phyloP scores from a whole-genome alignment of 2,329 filamentous ascomycete species.

The Dryadomyces quercus-mongolicae region DNA sequence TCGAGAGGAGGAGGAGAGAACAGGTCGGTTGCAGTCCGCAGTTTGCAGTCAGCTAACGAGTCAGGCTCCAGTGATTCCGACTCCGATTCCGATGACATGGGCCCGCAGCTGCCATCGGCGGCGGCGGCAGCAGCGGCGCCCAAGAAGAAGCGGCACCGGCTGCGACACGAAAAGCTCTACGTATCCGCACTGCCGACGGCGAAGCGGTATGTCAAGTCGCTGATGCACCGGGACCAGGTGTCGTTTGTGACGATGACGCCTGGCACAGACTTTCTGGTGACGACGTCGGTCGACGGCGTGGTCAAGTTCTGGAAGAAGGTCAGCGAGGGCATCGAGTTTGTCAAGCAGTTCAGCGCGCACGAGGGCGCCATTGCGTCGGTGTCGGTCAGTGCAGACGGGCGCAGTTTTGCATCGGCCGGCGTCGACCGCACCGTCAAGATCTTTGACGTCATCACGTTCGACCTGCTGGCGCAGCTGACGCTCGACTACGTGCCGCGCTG shows the following conservation, averaged over 20 bases:
- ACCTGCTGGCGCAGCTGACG: slow-evolving; percentile 72
- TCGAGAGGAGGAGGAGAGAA: not conserved
- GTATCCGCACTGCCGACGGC: slow-evolving; percentile 77
- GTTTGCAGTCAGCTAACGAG: not conserved
- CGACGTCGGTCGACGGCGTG: slow-evolving; percentile 84
- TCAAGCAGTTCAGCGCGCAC: slow-evolving; percentile 95
- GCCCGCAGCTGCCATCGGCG: slow-evolving; percentile 74
- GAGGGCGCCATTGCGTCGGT: slow-evolving; percentile 72
- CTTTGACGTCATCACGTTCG: slow-evolving; percentile 74
- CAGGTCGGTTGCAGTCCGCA: not conserved
- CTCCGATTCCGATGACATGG: slow-evolving; percentile 50
- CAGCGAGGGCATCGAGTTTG: slow-evolving; percentile 82
- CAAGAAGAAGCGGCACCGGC: slow-evolving; percentile 82
- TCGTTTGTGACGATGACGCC: slow-evolving; percentile 82
- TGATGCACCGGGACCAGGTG: slow-evolving; percentile 97
- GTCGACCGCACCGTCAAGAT: slow-evolving; percentile 69
- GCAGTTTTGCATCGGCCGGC: slow-evolving; percentile 86
- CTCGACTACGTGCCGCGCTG: slow-evolving; percentile 64
- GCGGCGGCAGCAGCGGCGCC: slow-evolving; percentile 52
- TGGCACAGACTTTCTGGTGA: slow-evolving; percentile 88
- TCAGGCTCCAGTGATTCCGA: slow-evolving; percentile 3
- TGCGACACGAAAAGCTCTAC: slow-evolving; percentile 93
- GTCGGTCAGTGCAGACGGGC: slow-evolving; percentile 76
- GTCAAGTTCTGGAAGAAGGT: slow-evolving; percentile 99
- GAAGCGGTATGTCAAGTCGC: slow-evolving; percentile 76